Conservation (phyloP, 257 asterid species). For the Solanum rostratum region DNA sequence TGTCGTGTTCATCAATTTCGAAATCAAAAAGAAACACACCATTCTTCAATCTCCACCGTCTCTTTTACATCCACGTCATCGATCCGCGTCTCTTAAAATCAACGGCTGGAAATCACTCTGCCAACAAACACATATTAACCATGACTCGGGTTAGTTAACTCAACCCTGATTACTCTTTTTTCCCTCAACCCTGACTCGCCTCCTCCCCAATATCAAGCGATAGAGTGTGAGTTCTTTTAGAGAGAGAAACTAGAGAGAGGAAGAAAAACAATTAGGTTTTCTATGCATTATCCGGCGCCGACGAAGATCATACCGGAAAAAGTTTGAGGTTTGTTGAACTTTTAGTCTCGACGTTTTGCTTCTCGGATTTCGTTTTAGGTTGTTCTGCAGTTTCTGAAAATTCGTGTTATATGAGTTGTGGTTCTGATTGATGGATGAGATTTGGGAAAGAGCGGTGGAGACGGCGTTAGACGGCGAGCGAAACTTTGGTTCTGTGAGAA, state of each 20-base stretch:
- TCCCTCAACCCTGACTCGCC: constrained; percentile 34
- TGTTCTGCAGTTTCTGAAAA: neutral
- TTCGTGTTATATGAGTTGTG: neutral
- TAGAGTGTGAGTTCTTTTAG: constrained; percentile 1
- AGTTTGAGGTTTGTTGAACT: constrained; percentile 1
- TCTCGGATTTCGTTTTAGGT: neutral
- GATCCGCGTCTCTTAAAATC: constrained; percentile 29
- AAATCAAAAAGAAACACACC: constrained; percentile 55
- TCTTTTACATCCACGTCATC: constrained; percentile 38
- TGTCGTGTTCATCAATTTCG: neutral
- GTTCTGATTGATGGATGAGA: constrained; percentile 60
- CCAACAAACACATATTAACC: constrained; percentile 16
- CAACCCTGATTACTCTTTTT: constrained; percentile 33
- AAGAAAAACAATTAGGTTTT: neutral
- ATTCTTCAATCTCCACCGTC: constrained; percentile 32
- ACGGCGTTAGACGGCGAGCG: constrained; percentile 85
- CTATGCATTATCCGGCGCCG: neutral
- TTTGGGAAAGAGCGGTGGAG: constrained; percentile 94
- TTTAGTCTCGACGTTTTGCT: neutral
- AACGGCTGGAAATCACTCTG: constrained; percentile 15
- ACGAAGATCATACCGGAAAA: neutral
- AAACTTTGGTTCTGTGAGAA: constrained; percentile 51
- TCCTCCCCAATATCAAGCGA: constrained; percentile 28
- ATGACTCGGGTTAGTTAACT: constrained; percentile 23
- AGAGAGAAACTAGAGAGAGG: constrained; percentile 20